phyloP scores from a whole-genome alignment of 1,284 basidiomycete genomes.

The Naganishia sp. region DNA sequence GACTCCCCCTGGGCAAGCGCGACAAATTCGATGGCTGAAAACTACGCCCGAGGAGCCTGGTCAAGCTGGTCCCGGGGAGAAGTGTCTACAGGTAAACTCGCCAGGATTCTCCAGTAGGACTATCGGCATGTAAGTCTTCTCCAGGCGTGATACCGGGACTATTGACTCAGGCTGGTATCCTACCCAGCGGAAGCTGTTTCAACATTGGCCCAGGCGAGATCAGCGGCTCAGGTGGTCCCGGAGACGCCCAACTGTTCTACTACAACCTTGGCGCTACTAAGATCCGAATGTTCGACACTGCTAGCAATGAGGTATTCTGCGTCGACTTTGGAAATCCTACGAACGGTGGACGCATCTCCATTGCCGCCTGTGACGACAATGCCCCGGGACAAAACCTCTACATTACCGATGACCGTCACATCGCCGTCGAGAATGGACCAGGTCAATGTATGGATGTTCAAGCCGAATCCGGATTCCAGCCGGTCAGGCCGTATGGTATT shows the following conservation, averaged over 20 bases:
- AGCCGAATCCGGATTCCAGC: constrained; percentile 5
- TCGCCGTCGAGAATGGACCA: constrained; percentile 21
- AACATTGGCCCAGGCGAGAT: too few species aligned
- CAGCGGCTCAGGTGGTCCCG: background rate
- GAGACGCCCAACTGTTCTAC: constrained; percentile 3
- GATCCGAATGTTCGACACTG: constrained; percentile 9
- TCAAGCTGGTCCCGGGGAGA: background rate
- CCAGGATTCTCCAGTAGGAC: background rate
- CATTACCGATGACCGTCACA: constrained; percentile 26
- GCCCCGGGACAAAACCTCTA: constrained; percentile 32
- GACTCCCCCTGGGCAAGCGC: background rate
- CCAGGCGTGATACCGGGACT: too few species aligned
- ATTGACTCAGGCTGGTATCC: background rate
- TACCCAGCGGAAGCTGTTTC: constrained; percentile 5
- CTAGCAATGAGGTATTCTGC: background rate
- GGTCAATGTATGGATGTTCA: constrained; percentile 19
- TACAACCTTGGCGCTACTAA: constrained; percentile 12
- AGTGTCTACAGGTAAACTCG: background rate
- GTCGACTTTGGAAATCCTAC: constrained; percentile 20
- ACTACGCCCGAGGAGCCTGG: background rate
- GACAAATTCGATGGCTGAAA: constrained; percentile 1
- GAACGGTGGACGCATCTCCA: constrained; percentile 31
- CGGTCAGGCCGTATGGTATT: constrained; percentile 7
- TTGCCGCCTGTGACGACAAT: constrained; percentile 34
- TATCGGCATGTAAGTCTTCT: background rate